phyloP scores from a whole-genome alignment of 805 yeast species.

The Starmerella ratchasimensis region DNA sequence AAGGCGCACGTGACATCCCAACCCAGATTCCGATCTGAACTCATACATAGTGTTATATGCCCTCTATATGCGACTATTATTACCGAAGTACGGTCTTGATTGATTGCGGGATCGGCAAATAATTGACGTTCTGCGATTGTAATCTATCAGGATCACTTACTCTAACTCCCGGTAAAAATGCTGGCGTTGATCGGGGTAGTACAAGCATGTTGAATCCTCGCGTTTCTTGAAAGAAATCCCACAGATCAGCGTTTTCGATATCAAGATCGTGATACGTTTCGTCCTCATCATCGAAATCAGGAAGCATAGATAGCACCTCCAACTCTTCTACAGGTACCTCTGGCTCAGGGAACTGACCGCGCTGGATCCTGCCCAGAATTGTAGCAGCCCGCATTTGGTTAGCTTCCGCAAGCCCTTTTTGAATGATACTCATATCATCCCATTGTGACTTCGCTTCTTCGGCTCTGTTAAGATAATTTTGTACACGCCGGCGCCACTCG shows the following conservation, averaged over 20 bases:
- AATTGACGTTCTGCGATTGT: slow-evolving; percentile 12
- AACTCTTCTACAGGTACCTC: slow-evolving; percentile 10
- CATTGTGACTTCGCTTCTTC: slow-evolving; percentile 5
- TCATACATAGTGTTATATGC: neutral
- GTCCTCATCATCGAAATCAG: slow-evolving; percentile 11
- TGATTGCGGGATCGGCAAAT: slow-evolving; percentile 12
- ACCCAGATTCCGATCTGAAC: no score
- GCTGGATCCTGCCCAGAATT: slow-evolving; percentile 2
- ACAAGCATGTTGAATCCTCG: slow-evolving; percentile 6
- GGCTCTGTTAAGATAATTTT: slow-evolving; percentile 15
- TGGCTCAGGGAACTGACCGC: slow-evolving; percentile 5
- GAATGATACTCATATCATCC: slow-evolving; percentile 1
- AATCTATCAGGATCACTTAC: neutral
- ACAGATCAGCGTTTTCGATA: slow-evolving; percentile 8
- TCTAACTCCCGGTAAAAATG: slow-evolving; percentile 9
- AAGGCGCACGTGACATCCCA: no score
- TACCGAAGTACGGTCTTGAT: slow-evolving; percentile 3
- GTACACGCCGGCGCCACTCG: slow-evolving; percentile 23
- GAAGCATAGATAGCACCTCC: slow-evolving; percentile 4
- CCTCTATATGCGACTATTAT: neutral
- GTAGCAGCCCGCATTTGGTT: slow-evolving; percentile 6
- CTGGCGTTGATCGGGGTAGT: slow-evolving; percentile 9
- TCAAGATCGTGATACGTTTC: slow-evolving; percentile 13
- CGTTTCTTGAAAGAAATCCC: slow-evolving; percentile 13
- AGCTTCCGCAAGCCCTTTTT: neutral